Conservation (phyloP, 139 green algal species). For the Ulvella scutata region DNA sequence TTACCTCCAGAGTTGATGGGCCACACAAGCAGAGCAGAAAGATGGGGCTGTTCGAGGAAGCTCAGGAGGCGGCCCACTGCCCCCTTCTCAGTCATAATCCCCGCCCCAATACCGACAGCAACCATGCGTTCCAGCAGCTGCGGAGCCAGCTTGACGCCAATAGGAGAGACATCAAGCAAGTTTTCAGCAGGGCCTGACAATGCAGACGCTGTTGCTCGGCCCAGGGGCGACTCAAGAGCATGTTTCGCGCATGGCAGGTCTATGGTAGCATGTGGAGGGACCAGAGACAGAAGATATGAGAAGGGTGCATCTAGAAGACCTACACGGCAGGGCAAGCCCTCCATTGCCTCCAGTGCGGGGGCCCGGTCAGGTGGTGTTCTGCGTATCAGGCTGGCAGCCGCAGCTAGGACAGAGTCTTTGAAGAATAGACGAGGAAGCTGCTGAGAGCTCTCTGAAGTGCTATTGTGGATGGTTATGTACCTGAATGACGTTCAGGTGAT, state of each 20-base stretch:
- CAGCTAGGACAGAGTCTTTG: too few relatives aligned
- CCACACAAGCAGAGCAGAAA: background rate
- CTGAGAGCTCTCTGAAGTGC: too few relatives aligned
- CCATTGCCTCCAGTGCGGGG: conserved; percentile 17
- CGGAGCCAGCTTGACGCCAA: conserved; percentile 11
- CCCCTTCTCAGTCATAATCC: background rate
- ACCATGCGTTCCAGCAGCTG: background rate
- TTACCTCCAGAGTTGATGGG: background rate
- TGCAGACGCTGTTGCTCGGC: conserved; percentile 1
- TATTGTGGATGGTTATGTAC: too few relatives aligned
- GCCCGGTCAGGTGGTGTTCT: too few relatives aligned
- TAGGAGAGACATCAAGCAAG: conserved; percentile 40
- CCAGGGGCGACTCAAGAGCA: background rate
- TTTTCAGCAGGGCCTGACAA: conserved; percentile 4
- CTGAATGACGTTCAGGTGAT: too few relatives aligned
- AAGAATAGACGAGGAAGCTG: too few relatives aligned
- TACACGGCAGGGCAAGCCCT: conserved; percentile 24
- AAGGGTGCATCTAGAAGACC: conserved; percentile 9
- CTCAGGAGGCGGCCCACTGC: background rate
- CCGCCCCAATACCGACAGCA: background rate
- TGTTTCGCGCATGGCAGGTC: background rate
- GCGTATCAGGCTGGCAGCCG: too few relatives aligned
- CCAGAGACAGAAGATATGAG: background rate
- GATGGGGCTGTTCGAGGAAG: background rate
- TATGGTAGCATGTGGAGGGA: background rate